Evolutionary conservation across 768 basidiomycete genomes (phyloP).

Genomic region (Ramaria rubella): DNA sequence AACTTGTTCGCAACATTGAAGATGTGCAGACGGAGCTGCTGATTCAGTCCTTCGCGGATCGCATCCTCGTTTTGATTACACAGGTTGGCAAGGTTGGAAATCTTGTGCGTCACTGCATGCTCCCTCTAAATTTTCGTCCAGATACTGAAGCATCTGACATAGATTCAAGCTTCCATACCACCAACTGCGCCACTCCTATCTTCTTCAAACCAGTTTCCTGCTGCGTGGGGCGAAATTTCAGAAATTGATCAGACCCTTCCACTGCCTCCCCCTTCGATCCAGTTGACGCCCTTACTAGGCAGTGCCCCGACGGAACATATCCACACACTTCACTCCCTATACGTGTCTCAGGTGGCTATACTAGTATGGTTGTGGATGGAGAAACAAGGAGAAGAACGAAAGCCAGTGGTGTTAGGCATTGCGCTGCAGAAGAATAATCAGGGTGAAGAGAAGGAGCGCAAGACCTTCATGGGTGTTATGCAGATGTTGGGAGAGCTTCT

Average conservation of each 20-base stretch:
- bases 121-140: not conserved
- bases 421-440: conserved; percentile 43
- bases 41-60: conserved; percentile 74
- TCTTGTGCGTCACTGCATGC: conserved; percentile 45
- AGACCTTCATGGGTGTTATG: conserved; percentile 39
- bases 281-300: conserved; percentile 75
- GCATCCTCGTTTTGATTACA: conserved; percentile 78
- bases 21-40: conserved; percentile 66
- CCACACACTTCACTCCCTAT: conserved; percentile 69
- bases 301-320: conserved; percentile 60
- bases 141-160: conserved; percentile 14
- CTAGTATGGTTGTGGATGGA: conserved; percentile 60
- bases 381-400: conserved; percentile 23
- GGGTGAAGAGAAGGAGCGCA: conserved; percentile 27
- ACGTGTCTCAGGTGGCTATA: conserved; percentile 82
- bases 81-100: conserved; percentile 88
- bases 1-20: conserved; percentile 44
- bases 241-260: conserved; percentile 34
- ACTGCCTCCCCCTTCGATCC: conserved; percentile 61
- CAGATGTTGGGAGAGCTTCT: conserved; percentile 33
- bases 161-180: conserved; percentile 82
- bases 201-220: conserved; percentile 30
- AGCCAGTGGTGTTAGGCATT: conserved; percentile 68
- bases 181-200: conserved; percentile 48
- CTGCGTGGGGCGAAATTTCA: conserved; percentile 18